Percentiles rank a stretch among this genome's conserved stretches.
Evolutionary conservation across 2,329 filamentous ascomycete genomes (phyloP).

Genomic region (Xylariaceae sp.): DNA sequence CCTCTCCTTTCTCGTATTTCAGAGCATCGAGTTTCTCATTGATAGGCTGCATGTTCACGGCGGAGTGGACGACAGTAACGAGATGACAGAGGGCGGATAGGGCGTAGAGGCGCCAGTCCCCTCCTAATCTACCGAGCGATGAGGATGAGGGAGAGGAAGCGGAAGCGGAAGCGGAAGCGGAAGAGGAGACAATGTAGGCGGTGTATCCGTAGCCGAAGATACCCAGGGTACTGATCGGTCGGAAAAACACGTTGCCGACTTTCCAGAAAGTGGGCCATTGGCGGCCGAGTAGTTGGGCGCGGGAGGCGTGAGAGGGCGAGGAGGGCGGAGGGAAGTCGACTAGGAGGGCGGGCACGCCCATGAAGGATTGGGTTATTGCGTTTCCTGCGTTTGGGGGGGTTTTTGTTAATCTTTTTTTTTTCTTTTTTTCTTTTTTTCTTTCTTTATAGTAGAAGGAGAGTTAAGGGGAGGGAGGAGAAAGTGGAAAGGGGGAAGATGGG

Average conservation of each 20-base stretch:
- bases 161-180: too few species aligned
- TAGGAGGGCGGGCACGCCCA: slow-evolving; percentile 44
- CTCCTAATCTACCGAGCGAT: not conserved
- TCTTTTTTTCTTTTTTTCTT: not conserved
- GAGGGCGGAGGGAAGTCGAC: slow-evolving; percentile 40
- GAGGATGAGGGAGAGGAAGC: too few species aligned
- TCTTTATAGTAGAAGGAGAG: too few species aligned
- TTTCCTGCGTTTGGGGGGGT: slow-evolving; percentile 34
- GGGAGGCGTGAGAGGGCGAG: slow-evolving; percentile 36
- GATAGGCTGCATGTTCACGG: slow-evolving; percentile 46
- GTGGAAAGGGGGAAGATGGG: too few species aligned
- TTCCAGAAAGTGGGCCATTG: slow-evolving; percentile 47
- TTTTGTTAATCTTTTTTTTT: not conserved
- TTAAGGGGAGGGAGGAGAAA: too few species aligned
- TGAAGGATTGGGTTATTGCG: slow-evolving; percentile 48
- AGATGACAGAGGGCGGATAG: slow-evolving; percentile 40
- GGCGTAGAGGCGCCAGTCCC: slow-evolving; percentile 43
- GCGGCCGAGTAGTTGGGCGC: slow-evolving; percentile 40
- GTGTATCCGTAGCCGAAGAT: slow-evolving; percentile 44
- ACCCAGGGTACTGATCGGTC: slow-evolving; percentile 44
- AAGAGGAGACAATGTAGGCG: slow-evolving; percentile 30
- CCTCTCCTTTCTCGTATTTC: not conserved
- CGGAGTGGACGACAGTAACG: slow-evolving; percentile 43
- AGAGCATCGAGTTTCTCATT: slow-evolving; percentile 43
- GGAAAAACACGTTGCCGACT: slow-evolving; percentile 47